phyloP scores from a whole-genome alignment of 352 stramenopile species.

The Phytophthora europaea region DNA sequence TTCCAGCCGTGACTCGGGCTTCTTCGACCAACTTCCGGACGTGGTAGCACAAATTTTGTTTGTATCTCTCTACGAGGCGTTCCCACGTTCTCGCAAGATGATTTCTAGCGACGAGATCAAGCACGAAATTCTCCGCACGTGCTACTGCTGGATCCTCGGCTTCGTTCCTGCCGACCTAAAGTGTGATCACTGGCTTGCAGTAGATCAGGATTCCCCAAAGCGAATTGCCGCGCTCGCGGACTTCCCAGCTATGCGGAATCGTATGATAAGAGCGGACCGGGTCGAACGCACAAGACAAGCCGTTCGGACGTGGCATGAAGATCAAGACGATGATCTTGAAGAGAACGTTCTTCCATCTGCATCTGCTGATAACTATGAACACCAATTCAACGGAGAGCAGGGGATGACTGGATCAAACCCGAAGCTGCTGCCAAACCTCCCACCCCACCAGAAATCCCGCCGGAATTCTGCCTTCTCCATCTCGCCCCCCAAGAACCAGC shows the following conservation, averaged over 20 bases:
- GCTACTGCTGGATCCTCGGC: constrained; percentile 72
- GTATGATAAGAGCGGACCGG: constrained; percentile 69
- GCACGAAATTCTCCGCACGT: constrained; percentile 56
- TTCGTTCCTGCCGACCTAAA: constrained; percentile 62
- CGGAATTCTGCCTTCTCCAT: constrained; percentile 37
- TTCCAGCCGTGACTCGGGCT: constrained; percentile 54
- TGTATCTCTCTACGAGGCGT: constrained; percentile 74
- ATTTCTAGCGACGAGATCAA: constrained; percentile 48
- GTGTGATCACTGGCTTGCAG: constrained; percentile 63
- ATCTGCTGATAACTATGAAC: constrained; percentile 3
- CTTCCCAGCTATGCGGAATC: constrained; percentile 78
- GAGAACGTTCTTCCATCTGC: constrained; percentile 1
- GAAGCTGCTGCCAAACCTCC: constrained; percentile 23
- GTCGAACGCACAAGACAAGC: constrained; percentile 71
- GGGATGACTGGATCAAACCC: not conserved
- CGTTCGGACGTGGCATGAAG: constrained; percentile 58
- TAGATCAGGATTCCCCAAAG: constrained; percentile 69
- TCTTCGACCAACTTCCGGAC: constrained; percentile 69
- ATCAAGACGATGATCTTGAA: constrained; percentile 30
- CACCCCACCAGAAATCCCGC: constrained; percentile 12
- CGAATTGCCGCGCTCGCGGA: constrained; percentile 63
- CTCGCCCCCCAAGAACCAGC: constrained; percentile 9
- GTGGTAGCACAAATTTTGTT: constrained; percentile 74
- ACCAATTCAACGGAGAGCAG: constrained; percentile 7
- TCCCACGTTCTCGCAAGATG: constrained; percentile 67